Evolutionary conservation across 768 basidiomycete species (phyloP), one percentile per base, ranked within the genome.

Genomic region (Clavulina sp.): DNA sequence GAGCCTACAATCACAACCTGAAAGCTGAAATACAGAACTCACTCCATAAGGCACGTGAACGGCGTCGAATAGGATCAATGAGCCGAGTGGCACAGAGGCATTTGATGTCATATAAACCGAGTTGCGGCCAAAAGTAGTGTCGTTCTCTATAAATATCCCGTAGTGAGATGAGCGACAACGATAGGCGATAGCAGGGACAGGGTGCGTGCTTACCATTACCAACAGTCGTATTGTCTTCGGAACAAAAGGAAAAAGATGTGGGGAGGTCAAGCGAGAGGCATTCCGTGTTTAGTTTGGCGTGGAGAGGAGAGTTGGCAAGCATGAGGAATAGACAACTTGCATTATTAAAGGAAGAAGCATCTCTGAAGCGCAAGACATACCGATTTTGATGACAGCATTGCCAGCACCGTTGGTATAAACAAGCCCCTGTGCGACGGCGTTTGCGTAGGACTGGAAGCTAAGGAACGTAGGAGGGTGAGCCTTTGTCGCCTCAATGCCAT

Each of bases 381-480:
- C 34, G 13, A 85, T 81, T 59, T 73, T 75, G 60, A 86, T 80
- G 59, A 86, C 75, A 1, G 82, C 83, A 54, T 80, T 80, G 13
- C 77, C 79, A 2, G 81, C 79, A 18, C 67, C 56, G 56, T 85
- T 78, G 40, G 82, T 71, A 58, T 71, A 82, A 1, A 79, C 73
- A 32, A 84, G 74, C 52, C 73, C 63, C 33, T 70, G 64, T 4
- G 71, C 65, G 31, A 65, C 60, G 3, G 73, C 78, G 13, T 65
- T 65, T 9, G 48, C 48, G 13, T 49, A 16, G 48, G 29, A 31
- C 48, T 49, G 48, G 31, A 30, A 49, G 18, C 43, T 46, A 21
- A 13, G 36, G 16, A 38, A 21, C 36, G 1, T 13, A 21, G 21
- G 13, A 13, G 21, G 21, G 21, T 38, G 1, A 38, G 36, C 21